Base-by-base conservation (phyloP, 768 basidiomycete genomes). In the Serendipita sp. region DNA sequence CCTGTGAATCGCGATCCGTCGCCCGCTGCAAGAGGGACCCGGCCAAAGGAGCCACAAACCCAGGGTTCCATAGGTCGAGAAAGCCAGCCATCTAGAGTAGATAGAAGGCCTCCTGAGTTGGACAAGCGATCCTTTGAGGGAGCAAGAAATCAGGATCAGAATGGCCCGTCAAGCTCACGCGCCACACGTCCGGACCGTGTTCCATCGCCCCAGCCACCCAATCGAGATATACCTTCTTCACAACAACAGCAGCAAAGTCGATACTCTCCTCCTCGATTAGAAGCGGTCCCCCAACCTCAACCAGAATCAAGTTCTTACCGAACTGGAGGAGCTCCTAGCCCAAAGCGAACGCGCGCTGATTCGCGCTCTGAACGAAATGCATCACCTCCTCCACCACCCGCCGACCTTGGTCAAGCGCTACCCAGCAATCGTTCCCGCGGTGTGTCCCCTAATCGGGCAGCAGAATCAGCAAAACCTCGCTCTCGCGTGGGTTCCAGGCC, bases 351-450 rank as follows among this genome's bases (percentile, higher is more conserved):
- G 8, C 48, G 18, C n/a, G 48, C 48, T 41, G 41, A 13, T 18
- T 51, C 48, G 8, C 48, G 48, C n/a, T 51, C 48, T 18, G 48
- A 51, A 54, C 68, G 65, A 24, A 24, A 0, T 44, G 62, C 63
- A 28, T 66, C 72, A 65, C 72, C 77, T 16, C 71, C 77, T 34
- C 65, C 34, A n/a, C 51, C 54, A 2, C 64, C 64, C 18, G 37
- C 56, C 2, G 58, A 68, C n/a, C 58, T 37, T 63, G 30, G 41
- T 41, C 41, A 5, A 41, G 13, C 0, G 41, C 13, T 41, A 13
- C 5, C 41, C 7, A 41, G 13, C 41, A 41, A 41, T 41, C 5
- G 41, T 7, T 41, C 41, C 41, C 41, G 41, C 13, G 41, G 7
- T 41, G 7, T 13, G 13, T 41, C 41, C 41, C 41, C 41, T 2